These are phyloP conservation scores for Edhazardia aedis DNA, from an alignment of 371 early-diverging fungal genomes.

Conservation along the genomic window DNA sequence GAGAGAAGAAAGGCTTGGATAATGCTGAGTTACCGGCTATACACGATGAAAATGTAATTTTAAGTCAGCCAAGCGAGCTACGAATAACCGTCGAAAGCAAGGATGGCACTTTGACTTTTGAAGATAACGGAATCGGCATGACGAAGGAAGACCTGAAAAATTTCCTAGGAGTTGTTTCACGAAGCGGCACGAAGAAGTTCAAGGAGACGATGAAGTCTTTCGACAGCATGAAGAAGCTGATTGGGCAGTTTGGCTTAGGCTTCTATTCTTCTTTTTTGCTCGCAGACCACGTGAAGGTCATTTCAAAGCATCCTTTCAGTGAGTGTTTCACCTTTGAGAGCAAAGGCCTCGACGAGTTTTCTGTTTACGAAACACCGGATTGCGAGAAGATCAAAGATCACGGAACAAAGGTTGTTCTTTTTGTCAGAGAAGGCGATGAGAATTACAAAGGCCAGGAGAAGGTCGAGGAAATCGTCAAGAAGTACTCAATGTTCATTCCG, in stretches of 20 bases:
- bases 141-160: slow-evolving; percentile 76
- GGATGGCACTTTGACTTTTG: slow-evolving; percentile 53
- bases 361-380: slow-evolving; percentile 57
- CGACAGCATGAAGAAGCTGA: slow-evolving; percentile 59
- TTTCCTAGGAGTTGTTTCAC: slow-evolving; percentile 80
- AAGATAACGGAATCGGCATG: slow-evolving; percentile 86
- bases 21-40: slow-evolving; percentile 54
- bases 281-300: slow-evolving; percentile 70
- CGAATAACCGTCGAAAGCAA: slow-evolving; percentile 59
- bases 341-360: slow-evolving; percentile 67
- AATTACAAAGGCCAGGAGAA: slow-evolving; percentile 66
- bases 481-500: slow-evolving; percentile 72
- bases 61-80: slow-evolving; percentile 55
- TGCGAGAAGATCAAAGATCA: slow-evolving; percentile 58
- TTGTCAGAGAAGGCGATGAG: slow-evolving; percentile 66
- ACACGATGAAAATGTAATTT: slow-evolving; percentile 56
- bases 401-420: slow-evolving; percentile 63
- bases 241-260: slow-evolving; percentile 92
- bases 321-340: slow-evolving; percentile 76
- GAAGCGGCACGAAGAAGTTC: slow-evolving; percentile 74
- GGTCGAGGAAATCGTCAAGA: slow-evolving; percentile 69
- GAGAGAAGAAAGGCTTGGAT: too few relatives aligned
- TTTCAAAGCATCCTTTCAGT: slow-evolving; percentile 76
- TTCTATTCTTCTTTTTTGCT: slow-evolving; percentile 87
- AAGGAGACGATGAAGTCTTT: slow-evolving; percentile 60